Evolutionary conservation across 1,284 basidiomycete species (phyloP), one percentile per base, ranked within the genome.

Genomic region (Trichosporon ovoides): DNA sequence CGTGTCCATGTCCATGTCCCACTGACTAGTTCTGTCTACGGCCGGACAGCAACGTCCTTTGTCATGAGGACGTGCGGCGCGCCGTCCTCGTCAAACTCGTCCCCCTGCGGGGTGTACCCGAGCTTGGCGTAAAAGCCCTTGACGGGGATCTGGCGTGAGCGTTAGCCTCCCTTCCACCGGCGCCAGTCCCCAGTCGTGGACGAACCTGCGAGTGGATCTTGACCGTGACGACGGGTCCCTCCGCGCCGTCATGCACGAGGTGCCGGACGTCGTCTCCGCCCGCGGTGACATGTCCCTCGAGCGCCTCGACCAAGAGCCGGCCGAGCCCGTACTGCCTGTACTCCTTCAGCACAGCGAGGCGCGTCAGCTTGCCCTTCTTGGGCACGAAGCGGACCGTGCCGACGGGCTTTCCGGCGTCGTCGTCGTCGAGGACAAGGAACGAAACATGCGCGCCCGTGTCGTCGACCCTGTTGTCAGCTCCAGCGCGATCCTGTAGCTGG

Each of bases 61-160:
- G 61, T 46, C 64, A 68, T 65, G 52, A 59, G 60, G 19, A 61
- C 60, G 58, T 68, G 66, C 13, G 43, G 43, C 43, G 43, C 33
- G 77, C 85, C 53, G 80, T 87, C 69, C 80, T 84, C 69, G 79
- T 84, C 52, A 82, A 91, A 75, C 85, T 87, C 71, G 81, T 85
- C 70, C 78, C 82, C 51, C 70, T 82, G 16, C 55, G 58, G 53
- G 2, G 36, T 46, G 59, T 91, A 62, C 74, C 81, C 59, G 81
- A 89, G 62, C 76, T 86, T 56, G 84, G 85, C 68, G 58, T 77
- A 77, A 51, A 75, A 75, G 19, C 63, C 62, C 19, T 73, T 64
- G 18, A 73, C 73, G 34, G 69, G 69, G 38, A 76, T 67, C 73
- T 76, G 55, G 2, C 10, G 36, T 58, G 16, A 53, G 43, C 50